Conservation (phyloP, 192 early-diverging fungal genomes). For the Backusella tuberculispora region DNA sequence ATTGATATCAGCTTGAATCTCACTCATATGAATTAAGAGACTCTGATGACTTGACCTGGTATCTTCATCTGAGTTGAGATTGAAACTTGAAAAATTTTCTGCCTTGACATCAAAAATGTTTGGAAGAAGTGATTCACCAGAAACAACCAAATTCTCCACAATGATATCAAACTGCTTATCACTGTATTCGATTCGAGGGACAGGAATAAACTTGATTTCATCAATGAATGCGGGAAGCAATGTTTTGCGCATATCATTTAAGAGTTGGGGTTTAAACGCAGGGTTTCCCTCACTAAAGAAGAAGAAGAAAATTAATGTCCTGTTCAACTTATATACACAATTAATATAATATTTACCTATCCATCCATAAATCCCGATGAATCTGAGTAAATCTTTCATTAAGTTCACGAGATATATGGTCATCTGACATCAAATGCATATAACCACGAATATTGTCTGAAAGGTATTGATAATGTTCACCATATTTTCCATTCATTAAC, state of each 20-base stretch:
- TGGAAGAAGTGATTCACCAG: slow-evolving; percentile 44
- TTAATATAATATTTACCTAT: slow-evolving; percentile 28
- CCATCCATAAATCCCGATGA: slow-evolving; percentile 40
- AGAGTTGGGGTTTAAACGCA: slow-evolving; percentile 48
- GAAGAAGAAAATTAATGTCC: not conserved
- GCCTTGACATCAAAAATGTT: slow-evolving; percentile 43
- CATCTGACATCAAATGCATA: slow-evolving; percentile 32
- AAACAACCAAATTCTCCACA: slow-evolving; percentile 48
- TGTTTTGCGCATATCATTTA: slow-evolving; percentile 46
- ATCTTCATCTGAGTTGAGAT: slow-evolving; percentile 25
- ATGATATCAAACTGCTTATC: slow-evolving; percentile 47
- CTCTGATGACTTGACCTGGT: slow-evolving; percentile 31
- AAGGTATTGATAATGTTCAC: slow-evolving; percentile 24
- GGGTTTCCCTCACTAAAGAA: slow-evolving; percentile 39
- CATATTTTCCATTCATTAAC: slow-evolving; percentile 38
- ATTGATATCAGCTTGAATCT: slow-evolving; percentile 43
- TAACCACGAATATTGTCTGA: slow-evolving; percentile 31
- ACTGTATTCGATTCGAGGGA: slow-evolving; percentile 49
- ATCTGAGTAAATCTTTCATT: slow-evolving; percentile 37
- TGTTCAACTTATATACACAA: not conserved
- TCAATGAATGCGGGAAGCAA: slow-evolving; percentile 45
- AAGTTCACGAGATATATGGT: slow-evolving; percentile 33
- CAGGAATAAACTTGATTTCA: slow-evolving; percentile 47
- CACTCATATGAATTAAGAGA: slow-evolving; percentile 40
- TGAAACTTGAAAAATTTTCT: slow-evolving; percentile 39